A percentile compares a stretch with the other conserved stretches of the same genome.
phyloP scores from a whole-genome alignment of 2,329 filamentous ascomycete species.

The Graphilbum sp. region DNA sequence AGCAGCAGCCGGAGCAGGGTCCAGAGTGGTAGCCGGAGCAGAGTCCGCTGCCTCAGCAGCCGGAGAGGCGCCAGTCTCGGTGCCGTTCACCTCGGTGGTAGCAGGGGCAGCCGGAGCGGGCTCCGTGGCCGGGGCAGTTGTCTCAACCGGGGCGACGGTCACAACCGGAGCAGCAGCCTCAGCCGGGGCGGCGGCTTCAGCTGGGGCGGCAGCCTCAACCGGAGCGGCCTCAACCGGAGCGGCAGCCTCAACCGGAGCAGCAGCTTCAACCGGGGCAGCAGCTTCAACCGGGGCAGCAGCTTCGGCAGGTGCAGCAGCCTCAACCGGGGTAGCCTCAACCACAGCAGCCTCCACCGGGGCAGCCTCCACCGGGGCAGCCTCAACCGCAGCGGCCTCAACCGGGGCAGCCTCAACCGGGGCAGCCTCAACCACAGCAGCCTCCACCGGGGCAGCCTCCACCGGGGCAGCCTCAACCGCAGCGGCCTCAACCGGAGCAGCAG shows the following conservation, averaged over 20 bases:
- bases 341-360: no score
- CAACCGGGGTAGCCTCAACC: constrained; percentile 9
- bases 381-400: constrained; percentile 4
- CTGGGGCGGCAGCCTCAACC: no score
- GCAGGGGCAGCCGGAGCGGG: neutral
- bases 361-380: neutral
- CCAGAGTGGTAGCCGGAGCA: constrained; percentile 7
- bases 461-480: neutral
- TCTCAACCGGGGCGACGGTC: constrained; percentile 21
- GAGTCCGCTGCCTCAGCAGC: neutral
- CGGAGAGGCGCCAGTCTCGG: no score
- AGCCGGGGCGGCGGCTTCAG: no score
- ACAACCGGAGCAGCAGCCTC: constrained; percentile 3
- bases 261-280: no score
- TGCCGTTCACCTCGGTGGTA: neutral
- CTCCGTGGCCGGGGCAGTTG: constrained; percentile 4
- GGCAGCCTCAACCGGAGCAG: no score
- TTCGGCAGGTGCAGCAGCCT: constrained; percentile 5
- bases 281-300: constrained; percentile 23
- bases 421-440: no score
- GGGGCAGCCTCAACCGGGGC: constrained; percentile 9
- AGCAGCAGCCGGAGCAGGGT: constrained; percentile 5
- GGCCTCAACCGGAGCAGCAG: constrained; percentile 12
- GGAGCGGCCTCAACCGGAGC: no score
- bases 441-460: neutral